Base-by-base conservation (phyloP, 495 filamentous ascomycete species). In the Patellaria atrata region DNA sequence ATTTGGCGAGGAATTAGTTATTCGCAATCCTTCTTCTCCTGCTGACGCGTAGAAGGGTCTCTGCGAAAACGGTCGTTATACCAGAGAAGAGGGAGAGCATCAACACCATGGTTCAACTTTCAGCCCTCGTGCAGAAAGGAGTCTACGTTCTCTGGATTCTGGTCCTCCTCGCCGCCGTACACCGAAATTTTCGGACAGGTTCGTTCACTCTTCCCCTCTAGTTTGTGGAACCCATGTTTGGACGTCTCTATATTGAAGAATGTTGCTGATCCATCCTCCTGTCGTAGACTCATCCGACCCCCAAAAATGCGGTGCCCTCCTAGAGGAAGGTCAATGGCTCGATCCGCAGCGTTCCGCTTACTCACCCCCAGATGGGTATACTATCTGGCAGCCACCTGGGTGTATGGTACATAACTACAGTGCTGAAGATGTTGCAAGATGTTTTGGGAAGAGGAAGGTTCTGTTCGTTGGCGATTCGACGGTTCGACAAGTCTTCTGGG, bases 391-490 rank as follows among this genome's bases (percentile, higher is more conserved):
- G 41, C 61, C 68, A n/a, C 57, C 59, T 9, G 66, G 66, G 15
- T 77, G 73, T 47, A 61, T 72, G 39, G 52, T 75, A 48, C 68
- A 63, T 32, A 50, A 65, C 26, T 77, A 75, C 54, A 54, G 58
- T 18, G 38, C 40, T 2, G 38, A 48, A 14, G 68, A 69, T 26
- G 50, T 72, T 13, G 43, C 49, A 9, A 41, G 46, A 30, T 77
- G 73, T 43, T 48, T 70, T 10, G 35, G 47, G 5, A 44, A 45
- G 12, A 57, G 54, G 15, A 61, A 59, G 37, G 41, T 73, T n/a
- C 53, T 74, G 10, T 71, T 77, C 48, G 57, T 64, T 14, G 73
- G 74, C 10, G 73, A 77, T 45, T 69, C 70, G 14, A 64, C 61
- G 0, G 60, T 62, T 9, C 64, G 72, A 12, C 65, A 75, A 40